phyloP scores from a whole-genome alignment of 768 basidiomycete genomes.

The Leccinum subtestaceum region DNA sequence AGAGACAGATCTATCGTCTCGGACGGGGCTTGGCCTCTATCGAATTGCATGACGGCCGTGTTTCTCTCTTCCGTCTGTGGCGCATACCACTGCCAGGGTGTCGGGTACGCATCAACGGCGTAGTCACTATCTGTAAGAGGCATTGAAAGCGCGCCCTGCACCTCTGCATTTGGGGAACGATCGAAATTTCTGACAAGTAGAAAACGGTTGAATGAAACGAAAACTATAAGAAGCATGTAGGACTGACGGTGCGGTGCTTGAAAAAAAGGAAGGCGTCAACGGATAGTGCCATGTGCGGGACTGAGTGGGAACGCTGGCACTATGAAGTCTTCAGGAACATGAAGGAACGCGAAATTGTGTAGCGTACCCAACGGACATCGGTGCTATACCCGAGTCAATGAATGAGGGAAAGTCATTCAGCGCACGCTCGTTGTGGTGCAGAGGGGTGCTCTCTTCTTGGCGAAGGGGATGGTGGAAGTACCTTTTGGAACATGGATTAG shows the following conservation, averaged over 20 bases:
- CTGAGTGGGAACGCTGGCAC: background rate
- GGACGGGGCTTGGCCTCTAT: slow-evolving; percentile 15
- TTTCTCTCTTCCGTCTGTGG: background rate
- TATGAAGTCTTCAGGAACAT: slow-evolving; percentile 8
- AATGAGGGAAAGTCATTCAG: background rate
- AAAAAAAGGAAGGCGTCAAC: background rate
- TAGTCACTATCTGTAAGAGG: background rate
- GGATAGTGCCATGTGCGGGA: background rate
- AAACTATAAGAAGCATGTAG: background rate
- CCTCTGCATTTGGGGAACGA: background rate
- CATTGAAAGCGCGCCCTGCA: background rate
- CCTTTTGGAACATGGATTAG: slow-evolving; percentile 9
- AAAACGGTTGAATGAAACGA: background rate
- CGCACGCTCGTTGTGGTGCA: background rate
- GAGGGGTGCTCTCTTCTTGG: background rate
- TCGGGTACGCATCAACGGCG: background rate
- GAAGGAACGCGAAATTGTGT: background rate
- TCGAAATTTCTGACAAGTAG: slow-evolving; percentile 6
- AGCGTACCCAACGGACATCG: slow-evolving; percentile 10
- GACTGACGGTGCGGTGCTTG: slow-evolving; percentile 13
- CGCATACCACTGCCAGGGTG: background rate
- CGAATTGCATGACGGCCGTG: background rate
- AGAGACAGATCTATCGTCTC: background rate
- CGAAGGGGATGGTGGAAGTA: background rate
- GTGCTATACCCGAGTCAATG: background rate